Base-by-base conservation (phyloP, 805 yeast species). In the Wickerhamomyces ciferrii region DNA sequence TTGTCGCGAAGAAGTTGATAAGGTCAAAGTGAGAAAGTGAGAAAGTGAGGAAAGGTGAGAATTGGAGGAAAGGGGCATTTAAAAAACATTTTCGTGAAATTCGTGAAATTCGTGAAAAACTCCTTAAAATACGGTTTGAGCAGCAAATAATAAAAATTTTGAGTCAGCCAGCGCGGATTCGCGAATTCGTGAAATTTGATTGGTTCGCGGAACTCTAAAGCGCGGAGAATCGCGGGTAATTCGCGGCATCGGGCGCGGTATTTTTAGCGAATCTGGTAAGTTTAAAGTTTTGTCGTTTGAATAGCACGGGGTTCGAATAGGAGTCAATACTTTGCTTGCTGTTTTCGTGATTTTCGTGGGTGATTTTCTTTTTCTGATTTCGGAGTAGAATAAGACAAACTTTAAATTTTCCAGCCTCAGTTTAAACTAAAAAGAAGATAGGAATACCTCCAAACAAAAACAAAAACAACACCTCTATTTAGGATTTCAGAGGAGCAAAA, bases 401-500 rank as follows among this genome's bases (percentile, higher is more conserved):
- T n/a, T n/a, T n/a, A n/a, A n/a, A n/a, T n/a, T n/a, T n/a, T n/a
- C n/a, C n/a, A n/a, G n/a, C n/a, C n/a, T n/a, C n/a, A n/a, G n/a
- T n/a, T n/a, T n/a, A n/a, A n/a, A n/a, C n/a, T n/a, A n/a, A n/a
- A n/a, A n/a, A n/a, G n/a, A n/a, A n/a, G n/a, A n/a, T n/a, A n/a
- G n/a, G n/a, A n/a, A n/a, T n/a, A n/a, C n/a, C n/a, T n/a, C n/a
- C n/a, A n/a, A n/a, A n/a, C n/a, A n/a, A n/a, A n/a, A n/a, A n/a
- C n/a, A n/a, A n/a, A n/a, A n/a, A n/a, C n/a, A n/a, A n/a, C 29
- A 25, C 29, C 11, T 25, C 11, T 25, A 25, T 25, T 25, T 11
- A 25, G 7, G 29, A 31, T 9, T n/a, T n/a, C n/a, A n/a, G n/a
- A n/a, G n/a, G 19, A 17, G 23, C 21, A 47, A 50, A 47, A 46